phyloP scores from a whole-genome alignment of 2,329 filamentous ascomycete genomes.

The Diaporthe humulicola region DNA sequence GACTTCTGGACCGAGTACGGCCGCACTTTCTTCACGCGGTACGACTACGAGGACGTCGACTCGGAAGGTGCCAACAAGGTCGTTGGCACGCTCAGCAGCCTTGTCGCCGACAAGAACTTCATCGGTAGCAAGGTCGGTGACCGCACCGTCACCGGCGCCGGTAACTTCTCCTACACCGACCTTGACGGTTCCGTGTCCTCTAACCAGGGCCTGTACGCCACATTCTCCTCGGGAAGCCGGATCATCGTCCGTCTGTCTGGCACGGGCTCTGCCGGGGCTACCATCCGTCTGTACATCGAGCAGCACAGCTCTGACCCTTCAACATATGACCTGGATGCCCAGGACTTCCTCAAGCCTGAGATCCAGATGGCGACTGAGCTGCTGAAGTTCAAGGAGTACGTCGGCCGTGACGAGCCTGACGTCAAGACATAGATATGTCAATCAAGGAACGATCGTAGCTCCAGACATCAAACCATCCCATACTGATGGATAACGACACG shows the following conservation, averaged over 20 bases:
- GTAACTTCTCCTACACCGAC: constrained; percentile 98
- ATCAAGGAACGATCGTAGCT: neutral
- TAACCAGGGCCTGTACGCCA: constrained; percentile 95
- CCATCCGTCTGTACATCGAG: constrained; percentile 97
- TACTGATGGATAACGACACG: constrained; percentile 7
- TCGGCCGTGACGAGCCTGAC: constrained; percentile 93
- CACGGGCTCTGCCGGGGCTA: constrained; percentile 94
- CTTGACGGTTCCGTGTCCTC: constrained; percentile 96
- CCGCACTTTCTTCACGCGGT: constrained; percentile 98
- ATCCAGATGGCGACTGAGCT: constrained; percentile 87
- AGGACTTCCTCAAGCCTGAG: constrained; percentile 93
- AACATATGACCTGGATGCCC: constrained; percentile 85
- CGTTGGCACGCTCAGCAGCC: constrained; percentile 81
- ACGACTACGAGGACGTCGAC: constrained; percentile 97
- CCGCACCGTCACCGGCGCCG: constrained; percentile 88
- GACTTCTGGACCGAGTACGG: constrained; percentile 98
- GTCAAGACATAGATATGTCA: constrained; percentile 82
- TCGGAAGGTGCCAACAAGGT: constrained; percentile 92
- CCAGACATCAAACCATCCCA: constrained; percentile 15
- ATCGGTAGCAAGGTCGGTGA: constrained; percentile 84
- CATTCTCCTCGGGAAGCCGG: constrained; percentile 94
- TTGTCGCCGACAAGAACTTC: constrained; percentile 81
- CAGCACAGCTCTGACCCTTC: constrained; percentile 88
- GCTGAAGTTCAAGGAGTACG: constrained; percentile 92
- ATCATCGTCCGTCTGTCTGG: constrained; percentile 96